phyloP scores from a whole-genome alignment of 176 grass and related monocot species.

The Thalia dealbata region DNA sequence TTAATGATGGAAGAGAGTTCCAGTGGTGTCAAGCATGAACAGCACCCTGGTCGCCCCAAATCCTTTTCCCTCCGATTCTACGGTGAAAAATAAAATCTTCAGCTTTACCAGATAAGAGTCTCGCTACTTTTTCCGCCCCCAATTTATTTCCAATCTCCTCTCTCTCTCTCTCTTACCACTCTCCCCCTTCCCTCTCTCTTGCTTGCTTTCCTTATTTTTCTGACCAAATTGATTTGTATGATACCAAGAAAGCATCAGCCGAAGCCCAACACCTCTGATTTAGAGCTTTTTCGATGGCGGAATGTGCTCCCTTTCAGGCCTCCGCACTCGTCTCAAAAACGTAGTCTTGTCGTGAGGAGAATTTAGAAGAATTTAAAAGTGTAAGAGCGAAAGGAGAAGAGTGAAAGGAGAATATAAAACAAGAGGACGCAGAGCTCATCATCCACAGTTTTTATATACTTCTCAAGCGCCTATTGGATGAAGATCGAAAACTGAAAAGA shows the following conservation, averaged over 20 bases:
- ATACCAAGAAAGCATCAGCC: not conserved
- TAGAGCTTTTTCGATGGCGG: not conserved
- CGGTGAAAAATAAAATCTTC: conserved; percentile 14
- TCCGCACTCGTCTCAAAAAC: not conserved
- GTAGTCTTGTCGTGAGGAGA: not conserved
- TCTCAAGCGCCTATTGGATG: not conserved
- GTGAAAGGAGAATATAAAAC: not conserved
- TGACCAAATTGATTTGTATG: not conserved
- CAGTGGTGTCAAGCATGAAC: not conserved
- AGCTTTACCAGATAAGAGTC: conserved; percentile 3
- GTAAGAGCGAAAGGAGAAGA: not conserved
- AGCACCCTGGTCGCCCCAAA: not conserved
- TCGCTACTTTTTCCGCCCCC: not conserved
- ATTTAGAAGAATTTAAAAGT: not conserved
- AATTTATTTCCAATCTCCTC: not conserved
- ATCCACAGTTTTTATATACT: too few relatives aligned
- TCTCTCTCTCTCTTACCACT: not conserved
- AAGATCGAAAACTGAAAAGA: too few relatives aligned
- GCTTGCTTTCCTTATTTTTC: not conserved
- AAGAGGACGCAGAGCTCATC: not conserved
- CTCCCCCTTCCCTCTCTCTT: not conserved
- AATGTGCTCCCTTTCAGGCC: not conserved
- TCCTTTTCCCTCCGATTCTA: not conserved
- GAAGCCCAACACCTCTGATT: not conserved
- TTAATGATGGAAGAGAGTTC: not conserved